Base-by-base conservation (phyloP, 1,284 basidiomycete species). In the Retiboletus flavoniger region DNA sequence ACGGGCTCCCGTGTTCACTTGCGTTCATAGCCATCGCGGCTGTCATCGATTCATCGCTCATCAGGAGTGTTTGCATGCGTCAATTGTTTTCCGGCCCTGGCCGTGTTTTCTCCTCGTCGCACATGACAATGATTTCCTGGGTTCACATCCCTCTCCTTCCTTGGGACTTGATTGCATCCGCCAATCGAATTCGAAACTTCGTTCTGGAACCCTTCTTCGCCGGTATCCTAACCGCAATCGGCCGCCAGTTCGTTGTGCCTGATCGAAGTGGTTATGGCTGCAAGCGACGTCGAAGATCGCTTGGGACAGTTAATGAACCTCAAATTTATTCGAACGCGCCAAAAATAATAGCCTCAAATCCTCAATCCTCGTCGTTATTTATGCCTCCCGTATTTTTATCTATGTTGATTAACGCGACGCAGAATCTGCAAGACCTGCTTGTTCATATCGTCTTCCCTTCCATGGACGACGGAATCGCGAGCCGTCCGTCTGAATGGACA, bases 241-340 rank as follows among this genome's bases (percentile, higher is more conserved):
- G 54, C 53, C 46, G 42, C 39, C 54, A 13, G 10, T 17, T 16
- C 17, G n/a, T 34, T 2, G 65, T 67, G 51, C 66, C 69, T 71
- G 69, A 71, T 67, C 67, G 57, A 56, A 48, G 50, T 24, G 42
- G 45, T 40, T 53, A 50, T 41, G 34, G 17, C 43, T 53, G 10
- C 57, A 70, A 64, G 63, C 67, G 63, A 71, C 50, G 65, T 61
- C 63, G 55, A 63, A 41, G 57, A 58, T 66, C 51, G 45, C 50
- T 60, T 45, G 13, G 43, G 45, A 40, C 51, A 41, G 42, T 21
- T 41, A 29, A 57, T 55, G 43, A 44, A 60, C 62, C 62, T 60
- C 65, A 63, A 56, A 55, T 58, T 67, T 66, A 67, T 40, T 40
- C 39, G 21, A 40, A 40, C 50, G 51, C 46, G 40, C 65, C 63